Conservation (phyloP, 1,284 basidiomycete species). For the Inonotus hispidus region DNA sequence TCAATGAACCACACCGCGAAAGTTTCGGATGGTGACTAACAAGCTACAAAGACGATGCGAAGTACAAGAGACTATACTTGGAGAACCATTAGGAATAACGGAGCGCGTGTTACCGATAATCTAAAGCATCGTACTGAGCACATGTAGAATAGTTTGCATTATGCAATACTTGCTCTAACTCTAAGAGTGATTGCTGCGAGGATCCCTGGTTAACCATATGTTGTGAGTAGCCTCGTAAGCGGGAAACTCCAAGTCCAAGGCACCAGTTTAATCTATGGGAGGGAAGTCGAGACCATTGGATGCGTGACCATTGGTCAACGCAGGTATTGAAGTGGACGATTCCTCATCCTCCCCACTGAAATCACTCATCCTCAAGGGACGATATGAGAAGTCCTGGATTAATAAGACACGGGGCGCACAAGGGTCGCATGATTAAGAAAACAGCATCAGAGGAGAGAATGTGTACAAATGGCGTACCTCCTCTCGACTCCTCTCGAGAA, state of each 20-base stretch:
- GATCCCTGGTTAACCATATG: background rate
- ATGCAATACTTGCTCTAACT: background rate
- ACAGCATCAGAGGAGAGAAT: background rate
- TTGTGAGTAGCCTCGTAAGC: background rate
- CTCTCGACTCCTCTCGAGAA: constrained; percentile 47
- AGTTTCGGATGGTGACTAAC: no score
- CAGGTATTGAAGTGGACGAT: background rate
- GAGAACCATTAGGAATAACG: background rate
- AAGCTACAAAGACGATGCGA: no score
- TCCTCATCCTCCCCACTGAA: constrained; percentile 52
- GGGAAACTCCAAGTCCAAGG: background rate
- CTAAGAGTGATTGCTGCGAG: background rate
- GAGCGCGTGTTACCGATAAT: background rate
- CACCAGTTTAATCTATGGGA: constrained; percentile 1
- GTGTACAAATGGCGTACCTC: constrained; percentile 37
- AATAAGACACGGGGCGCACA: background rate
- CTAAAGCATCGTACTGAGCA: background rate
- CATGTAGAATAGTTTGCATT: background rate
- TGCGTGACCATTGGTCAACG: constrained; percentile 2
- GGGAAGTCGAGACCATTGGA: constrained; percentile 6
- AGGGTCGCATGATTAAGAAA: background rate
- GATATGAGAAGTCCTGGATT: constrained; percentile 67
- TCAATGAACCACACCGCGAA: no score
- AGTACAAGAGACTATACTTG: no score
- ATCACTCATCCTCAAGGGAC: constrained; percentile 64